Base-by-base conservation (phyloP, 2,329 filamentous ascomycete genomes). In the Metarhizium sp. region DNA sequence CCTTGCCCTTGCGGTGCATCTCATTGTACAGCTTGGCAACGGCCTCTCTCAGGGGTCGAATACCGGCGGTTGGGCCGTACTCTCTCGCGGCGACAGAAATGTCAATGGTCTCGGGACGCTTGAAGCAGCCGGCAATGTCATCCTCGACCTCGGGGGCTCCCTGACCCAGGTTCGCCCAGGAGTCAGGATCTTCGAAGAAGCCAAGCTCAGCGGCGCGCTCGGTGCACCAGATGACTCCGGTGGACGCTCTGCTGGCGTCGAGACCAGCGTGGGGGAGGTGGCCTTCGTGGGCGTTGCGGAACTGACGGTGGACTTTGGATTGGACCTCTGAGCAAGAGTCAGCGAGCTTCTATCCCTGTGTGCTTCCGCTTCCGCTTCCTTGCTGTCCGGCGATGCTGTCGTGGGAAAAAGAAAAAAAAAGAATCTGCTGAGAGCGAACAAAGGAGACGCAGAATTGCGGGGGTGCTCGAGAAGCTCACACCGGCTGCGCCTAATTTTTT, bases 111-210 rank as follows among this genome's bases (percentile, higher is more conserved):
- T 82, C 81, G 6, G 92, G 92, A 16, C 92, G 84, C 64, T 86
- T 79, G 69, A 96, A 96, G 74, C 88, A 94, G 56, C 92, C 90
- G 64, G 86, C 81, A 64, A 96, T 96, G 60, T 94, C 90, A 62
- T 95, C 90, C 64, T 96, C 92, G 59, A 95, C 92, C 71, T 96
- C 91, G 47, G 92, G 92, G 16, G 92, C 92, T 63, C 92, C 92
- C 75, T 96, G 92, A 36, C 92, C 92, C 53, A 97, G 78, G 69
- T 97, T 97, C 57, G 92, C 91, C 92, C 92, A 96, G 60, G 78
- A 73, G 2, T 87, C 80, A 11, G 90, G 92, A 62, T 92, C 79
- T 4, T 96, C 92, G 52, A 84, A 75, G 75, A 87, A 96, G 63
- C 92, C 92, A 73, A 92, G 88, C 73, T 96, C 91, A 69, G 85